Percentiles rank a stretch among this genome's conserved stretches.
phyloP scores from a whole-genome alignment of 2,329 filamentous ascomycete genomes.

The Remersonia thermophila region DNA sequence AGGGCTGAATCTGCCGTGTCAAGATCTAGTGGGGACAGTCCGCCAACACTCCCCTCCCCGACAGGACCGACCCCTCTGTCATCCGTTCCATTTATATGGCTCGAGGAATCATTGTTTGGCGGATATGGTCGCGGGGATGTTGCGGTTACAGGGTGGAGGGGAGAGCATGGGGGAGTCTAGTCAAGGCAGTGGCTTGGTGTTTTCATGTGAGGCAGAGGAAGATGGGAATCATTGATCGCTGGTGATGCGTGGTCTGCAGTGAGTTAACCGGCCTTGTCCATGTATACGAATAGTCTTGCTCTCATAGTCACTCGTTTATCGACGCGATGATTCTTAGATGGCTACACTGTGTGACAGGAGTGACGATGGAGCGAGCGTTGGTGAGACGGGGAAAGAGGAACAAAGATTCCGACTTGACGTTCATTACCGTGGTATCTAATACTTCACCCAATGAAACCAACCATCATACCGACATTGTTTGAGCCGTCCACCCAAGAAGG shows the following conservation, averaged over 20 bases:
- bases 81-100: constrained; percentile 15
- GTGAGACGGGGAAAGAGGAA: no score
- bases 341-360: not conserved
- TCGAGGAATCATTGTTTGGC: constrained; percentile 14
- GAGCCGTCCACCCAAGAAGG: no score
- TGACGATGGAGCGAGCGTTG: no score
- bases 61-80: constrained; percentile 7
- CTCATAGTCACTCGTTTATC: constrained; percentile 18
- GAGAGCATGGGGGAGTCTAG: constrained; percentile 1
- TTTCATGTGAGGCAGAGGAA: constrained; percentile 9
- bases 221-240: not conserved
- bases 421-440: no score
- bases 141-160: not conserved
- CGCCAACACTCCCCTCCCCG: constrained; percentile 12
- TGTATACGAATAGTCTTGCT: constrained; percentile 18
- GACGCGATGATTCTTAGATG: constrained; percentile 3
- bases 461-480: no score
- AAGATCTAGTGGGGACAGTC: constrained; percentile 17
- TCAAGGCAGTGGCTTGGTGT: constrained; percentile 7
- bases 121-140: constrained; percentile 3
- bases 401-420: no score
- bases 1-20: constrained; percentile 14
- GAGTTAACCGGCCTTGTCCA: constrained; percentile 18
- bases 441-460: no score
- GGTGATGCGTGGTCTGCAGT: constrained; percentile 16